Evolutionary conservation across 176 grass and related monocot species (phyloP), one percentile per base, ranked within the genome.

Genomic region (Alopecurus myosuroides): DNA sequence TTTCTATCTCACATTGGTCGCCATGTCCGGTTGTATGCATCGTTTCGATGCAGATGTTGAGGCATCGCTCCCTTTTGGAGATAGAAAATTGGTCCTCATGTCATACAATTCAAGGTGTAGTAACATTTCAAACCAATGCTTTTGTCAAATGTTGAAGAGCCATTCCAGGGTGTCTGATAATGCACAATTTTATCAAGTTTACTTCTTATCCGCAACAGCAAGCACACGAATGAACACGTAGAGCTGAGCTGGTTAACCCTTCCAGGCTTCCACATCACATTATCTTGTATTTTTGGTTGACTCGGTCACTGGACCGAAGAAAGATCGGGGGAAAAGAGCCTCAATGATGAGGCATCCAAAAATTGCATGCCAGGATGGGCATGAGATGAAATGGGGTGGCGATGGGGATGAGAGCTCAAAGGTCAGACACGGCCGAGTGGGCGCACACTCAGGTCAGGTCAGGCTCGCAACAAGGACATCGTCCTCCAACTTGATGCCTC

Each of bases 401-500:
- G 14, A 52, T 33, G 42, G 76, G 70, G 39, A 56, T 41, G 12
- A 23, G 67, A 40, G 57, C 42, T 84, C 40, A 68, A 52, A 77
- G 71, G 55, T 85, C 28, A 84, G 74, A 84, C 79, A 82, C 66
- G 71, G 56, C 18, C 8, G 61, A 52, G 81, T 86, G 79, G 87
- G 78, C 76, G 81, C 53, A 76, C 46, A 76, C 46, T 58, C 58
- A 37, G 31, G 26, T 49, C 42, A 49, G 74, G 22, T 95, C 85
- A 51, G 15, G 26, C 25, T 77, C 76, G 68, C 28, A 83, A 78
- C 77, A 74, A 84, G 72, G 31, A 84, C 74, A 57, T 30, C 58
- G 28, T 81, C 39, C 63, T 55, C 30, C 90, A 88, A 88, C 66
- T 83, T 94, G 90, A 74, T 25, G 39, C 60, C 29, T 33, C 35